phyloP scores from a whole-genome alignment of 805 yeast species.

The Clavispora carvajalis region DNA sequence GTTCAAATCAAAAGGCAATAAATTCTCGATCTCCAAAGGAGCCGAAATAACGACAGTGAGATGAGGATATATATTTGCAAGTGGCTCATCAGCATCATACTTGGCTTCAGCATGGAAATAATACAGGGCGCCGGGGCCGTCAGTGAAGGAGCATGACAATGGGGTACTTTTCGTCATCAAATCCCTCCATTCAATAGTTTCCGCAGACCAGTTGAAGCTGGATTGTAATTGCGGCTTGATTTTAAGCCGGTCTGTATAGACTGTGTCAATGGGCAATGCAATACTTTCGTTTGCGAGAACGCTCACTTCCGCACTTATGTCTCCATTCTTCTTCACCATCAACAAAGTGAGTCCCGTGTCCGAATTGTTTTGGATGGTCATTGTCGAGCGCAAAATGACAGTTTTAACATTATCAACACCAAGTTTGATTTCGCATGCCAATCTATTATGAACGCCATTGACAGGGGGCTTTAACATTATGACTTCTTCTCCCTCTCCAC shows the following conservation, averaged over 20 bases:
- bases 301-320: slow-evolving; percentile 17
- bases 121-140: slow-evolving; percentile 39
- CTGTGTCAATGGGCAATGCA: slow-evolving; percentile 73
- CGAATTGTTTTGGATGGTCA: slow-evolving; percentile 57
- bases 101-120: slow-evolving; percentile 70
- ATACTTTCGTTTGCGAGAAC: slow-evolving; percentile 52
- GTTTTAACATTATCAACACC: slow-evolving; percentile 75
- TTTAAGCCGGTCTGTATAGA: slow-evolving; percentile 51
- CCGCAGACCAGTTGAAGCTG: slow-evolving; percentile 64
- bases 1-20: slow-evolving; percentile 74
- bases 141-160: slow-evolving; percentile 52
- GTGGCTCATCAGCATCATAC: slow-evolving; percentile 61
- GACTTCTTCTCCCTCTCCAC: slow-evolving; percentile 79
- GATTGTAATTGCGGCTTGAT: slow-evolving; percentile 59
- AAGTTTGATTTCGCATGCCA: slow-evolving; percentile 65
- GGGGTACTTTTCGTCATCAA: slow-evolving; percentile 47
- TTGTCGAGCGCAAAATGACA: slow-evolving; percentile 72
- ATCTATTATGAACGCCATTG: slow-evolving; percentile 61
- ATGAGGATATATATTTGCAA: slow-evolving; percentile 76
- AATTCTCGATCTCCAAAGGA: slow-evolving; percentile 79
- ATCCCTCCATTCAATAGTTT: slow-evolving; percentile 60
- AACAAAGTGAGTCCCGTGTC: slow-evolving; percentile 53
- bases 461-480: slow-evolving; percentile 61
- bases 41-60: slow-evolving; percentile 73
- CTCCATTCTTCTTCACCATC: slow-evolving; percentile 32